Evolutionary conservation across 352 stramenopile genomes (phyloP).

Genomic region (Phytophthora sansomeana): DNA sequence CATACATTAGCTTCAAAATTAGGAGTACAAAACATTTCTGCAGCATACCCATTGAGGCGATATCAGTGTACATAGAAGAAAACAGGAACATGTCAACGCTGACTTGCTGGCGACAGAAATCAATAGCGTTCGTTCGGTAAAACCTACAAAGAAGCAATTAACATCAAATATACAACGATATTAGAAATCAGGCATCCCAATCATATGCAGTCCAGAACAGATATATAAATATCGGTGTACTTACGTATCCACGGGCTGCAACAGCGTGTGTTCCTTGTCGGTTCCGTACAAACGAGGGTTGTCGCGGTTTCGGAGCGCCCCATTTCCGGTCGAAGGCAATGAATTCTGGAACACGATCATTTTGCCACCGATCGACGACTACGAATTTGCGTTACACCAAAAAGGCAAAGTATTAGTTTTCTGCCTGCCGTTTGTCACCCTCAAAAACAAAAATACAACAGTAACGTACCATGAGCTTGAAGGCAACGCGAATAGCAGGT

Average conservation of each 20-base stretch:
- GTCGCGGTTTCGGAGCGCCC: slow-evolving; percentile 85
- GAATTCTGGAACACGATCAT: slow-evolving; percentile 92
- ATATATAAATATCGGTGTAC: too few relatives aligned
- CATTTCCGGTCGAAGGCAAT: slow-evolving; percentile 78
- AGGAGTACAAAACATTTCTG: background rate
- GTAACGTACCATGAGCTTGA: slow-evolving; percentile 97
- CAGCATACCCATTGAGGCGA: slow-evolving; percentile 90
- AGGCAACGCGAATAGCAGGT: slow-evolving; percentile 94
- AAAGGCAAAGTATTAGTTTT: slow-evolving; percentile 14
- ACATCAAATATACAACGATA: background rate
- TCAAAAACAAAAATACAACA: slow-evolving; percentile 70
- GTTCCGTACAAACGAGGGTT: slow-evolving; percentile 83
- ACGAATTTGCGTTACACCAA: slow-evolving; percentile 3
- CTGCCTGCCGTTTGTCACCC: slow-evolving; percentile 46
- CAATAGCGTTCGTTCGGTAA: slow-evolving; percentile 93
- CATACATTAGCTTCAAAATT: slow-evolving; percentile 12
- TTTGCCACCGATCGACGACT: slow-evolving; percentile 88
- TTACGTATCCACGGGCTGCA: slow-evolving; percentile 89
- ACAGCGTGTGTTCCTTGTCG: slow-evolving; percentile 91
- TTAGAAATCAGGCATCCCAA: background rate
- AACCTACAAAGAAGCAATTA: slow-evolving; percentile 55
- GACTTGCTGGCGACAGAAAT: slow-evolving; percentile 99
- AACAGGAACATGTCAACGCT: slow-evolving; percentile 99
- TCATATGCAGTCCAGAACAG: background rate
- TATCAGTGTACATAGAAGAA: slow-evolving; percentile 96